Conservation (phyloP, 78 protist genomes). For the Dictyostelium intermedium region DNA sequence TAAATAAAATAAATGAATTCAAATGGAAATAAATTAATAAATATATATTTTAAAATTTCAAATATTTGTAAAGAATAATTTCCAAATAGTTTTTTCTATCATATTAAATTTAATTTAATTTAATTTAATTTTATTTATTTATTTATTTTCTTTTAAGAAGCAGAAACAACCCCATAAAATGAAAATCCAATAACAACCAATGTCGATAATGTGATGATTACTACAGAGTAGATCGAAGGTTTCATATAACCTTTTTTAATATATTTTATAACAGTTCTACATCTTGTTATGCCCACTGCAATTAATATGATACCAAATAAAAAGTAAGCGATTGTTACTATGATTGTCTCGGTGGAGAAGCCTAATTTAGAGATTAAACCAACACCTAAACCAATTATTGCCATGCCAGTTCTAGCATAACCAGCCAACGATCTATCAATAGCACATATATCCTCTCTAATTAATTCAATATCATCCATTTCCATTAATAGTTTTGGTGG, state of each 20-base stretch:
- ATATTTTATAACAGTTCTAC: background rate
- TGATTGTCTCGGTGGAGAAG: background rate
- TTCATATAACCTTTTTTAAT: slow-evolving; percentile 14
- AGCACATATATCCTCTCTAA: slow-evolving; percentile 24
- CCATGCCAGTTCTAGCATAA: slow-evolving; percentile 32
- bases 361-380: background rate
- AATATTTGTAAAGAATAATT: too few species aligned
- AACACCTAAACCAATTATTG: background rate
- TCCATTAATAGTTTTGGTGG: background rate
- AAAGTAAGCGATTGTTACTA: background rate
- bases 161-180: background rate
- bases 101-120: too few species aligned
- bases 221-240: background rate
- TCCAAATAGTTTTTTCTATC: too few species aligned
- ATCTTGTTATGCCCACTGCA: background rate
- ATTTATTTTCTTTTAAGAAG: background rate
- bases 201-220: background rate
- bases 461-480: slow-evolving; percentile 6
- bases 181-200: background rate
- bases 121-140: too few species aligned
- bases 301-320: background rate
- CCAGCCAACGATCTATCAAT: slow-evolving; percentile 34
- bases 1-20: too few species aligned
- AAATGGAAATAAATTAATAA: too few species aligned
- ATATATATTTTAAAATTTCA: too few species aligned